These are phyloP conservation scores for Lasiosphaeria ovina DNA, from an alignment of 495 filamentous ascomycete species.

Conservation along the genomic window DNA sequence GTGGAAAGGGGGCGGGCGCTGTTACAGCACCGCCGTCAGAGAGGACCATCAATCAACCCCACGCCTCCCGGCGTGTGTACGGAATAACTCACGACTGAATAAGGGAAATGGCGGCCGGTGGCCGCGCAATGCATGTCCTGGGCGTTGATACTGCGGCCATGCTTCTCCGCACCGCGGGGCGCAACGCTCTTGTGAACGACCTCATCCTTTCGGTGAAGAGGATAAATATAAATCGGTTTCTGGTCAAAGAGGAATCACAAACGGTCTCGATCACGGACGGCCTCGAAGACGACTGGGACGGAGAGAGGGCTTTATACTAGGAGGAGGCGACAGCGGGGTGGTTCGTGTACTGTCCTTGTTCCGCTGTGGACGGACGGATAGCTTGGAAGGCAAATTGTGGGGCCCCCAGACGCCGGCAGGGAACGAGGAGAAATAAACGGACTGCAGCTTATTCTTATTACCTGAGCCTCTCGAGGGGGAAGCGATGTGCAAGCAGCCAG, in stretches of 20 bases:
- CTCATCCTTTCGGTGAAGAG: conserved; percentile 52
- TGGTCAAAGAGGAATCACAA: conserved; percentile 10
- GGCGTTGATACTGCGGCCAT: conserved; percentile 19
- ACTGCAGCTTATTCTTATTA: background rate
- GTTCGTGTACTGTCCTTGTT: conserved; percentile 1
- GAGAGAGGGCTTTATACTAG: background rate
- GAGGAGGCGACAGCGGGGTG: conserved; percentile 4
- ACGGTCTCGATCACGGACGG: background rate
- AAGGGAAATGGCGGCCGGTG: conserved; percentile 12
- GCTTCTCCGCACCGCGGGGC: conserved; percentile 62
- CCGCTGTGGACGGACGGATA: background rate
- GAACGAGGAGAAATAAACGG: background rate
- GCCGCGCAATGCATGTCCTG: conserved; percentile 23
- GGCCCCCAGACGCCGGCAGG: background rate
- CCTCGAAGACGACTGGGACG: background rate
- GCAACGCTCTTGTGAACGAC: conserved; percentile 63
- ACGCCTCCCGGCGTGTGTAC: background rate
- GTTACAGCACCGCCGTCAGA: conserved; percentile 1
- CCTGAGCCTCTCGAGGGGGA: too few species aligned
- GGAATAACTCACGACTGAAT: conserved; percentile 28
- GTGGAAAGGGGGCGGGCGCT: conserved; percentile 70
- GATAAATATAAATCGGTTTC: conserved; percentile 9
- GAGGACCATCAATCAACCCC: background rate
- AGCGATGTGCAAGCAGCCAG: too few species aligned
- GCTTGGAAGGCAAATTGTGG: background rate